These are phyloP conservation scores for Carex arenaria DNA, from an alignment of 202 grass and related monocot genomes.

Conservation along the genomic window DNA sequence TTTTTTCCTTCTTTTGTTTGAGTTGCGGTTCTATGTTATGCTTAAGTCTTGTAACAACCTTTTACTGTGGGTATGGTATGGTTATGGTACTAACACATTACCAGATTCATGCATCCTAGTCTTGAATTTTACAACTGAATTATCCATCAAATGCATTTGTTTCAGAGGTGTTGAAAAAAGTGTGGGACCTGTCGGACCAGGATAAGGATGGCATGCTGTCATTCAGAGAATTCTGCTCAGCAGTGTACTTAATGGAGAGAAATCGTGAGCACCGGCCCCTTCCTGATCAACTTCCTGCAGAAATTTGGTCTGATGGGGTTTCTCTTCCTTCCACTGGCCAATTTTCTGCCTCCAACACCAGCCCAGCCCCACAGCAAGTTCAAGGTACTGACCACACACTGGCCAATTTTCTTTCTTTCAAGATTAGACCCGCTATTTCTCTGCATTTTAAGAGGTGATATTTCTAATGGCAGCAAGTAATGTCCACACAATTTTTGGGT, in stretches of 20 bases:
- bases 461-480: not conserved
- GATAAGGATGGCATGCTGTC: conserved; percentile 99
- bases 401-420: not conserved
- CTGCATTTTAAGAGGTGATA: not conserved
- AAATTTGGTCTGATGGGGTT: conserved; percentile 78
- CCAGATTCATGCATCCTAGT: not conserved
- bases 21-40: not conserved
- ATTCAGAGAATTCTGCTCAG: conserved; percentile 91
- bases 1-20: not conserved
- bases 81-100: not conserved
- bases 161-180: conserved; percentile 88
- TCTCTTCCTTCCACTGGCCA: conserved; percentile 80
- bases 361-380: conserved; percentile 38
- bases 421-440: not conserved
- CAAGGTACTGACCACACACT: conserved; percentile 49
- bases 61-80: not conserved
- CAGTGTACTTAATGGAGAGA: conserved; percentile 97
- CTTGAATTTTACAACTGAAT: not conserved
- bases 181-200: conserved; percentile 99
- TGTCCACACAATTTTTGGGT: not conserved
- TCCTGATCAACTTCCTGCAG: conserved; percentile 72
- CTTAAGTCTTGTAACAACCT: not conserved
- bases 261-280: conserved; percentile 70
- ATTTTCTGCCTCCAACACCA: conserved; percentile 58
- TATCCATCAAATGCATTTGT: not conserved